Conservation (phyloP, 2,329 filamentous ascomycete species). For the Diatrype stigma region DNA sequence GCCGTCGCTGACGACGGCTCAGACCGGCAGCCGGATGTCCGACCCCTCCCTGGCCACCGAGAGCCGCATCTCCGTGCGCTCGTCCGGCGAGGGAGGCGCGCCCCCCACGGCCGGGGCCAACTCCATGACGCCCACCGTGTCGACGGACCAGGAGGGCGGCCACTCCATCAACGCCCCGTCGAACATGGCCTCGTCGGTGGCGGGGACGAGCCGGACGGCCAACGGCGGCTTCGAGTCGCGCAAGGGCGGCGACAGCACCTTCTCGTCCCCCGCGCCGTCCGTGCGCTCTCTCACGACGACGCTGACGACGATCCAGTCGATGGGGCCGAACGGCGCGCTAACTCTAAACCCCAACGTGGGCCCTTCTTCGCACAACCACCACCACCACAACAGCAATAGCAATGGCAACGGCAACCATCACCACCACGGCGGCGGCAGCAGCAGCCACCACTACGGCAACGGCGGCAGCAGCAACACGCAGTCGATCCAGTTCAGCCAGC, state of each 20-base stretch:
- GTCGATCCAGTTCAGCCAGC: conserved; percentile 60
- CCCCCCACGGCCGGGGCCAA: conserved; percentile 62
- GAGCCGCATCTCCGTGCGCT: conserved; percentile 57
- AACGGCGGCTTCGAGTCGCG: conserved; percentile 63
- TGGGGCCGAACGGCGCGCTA: conserved; percentile 51
- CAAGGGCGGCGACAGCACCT: conserved; percentile 70
- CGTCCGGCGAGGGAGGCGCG: conserved; percentile 54
- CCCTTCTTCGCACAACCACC: conserved; percentile 36
- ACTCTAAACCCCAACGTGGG: conserved; percentile 29
- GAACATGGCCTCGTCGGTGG: conserved; percentile 60
- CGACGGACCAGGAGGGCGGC: conserved; percentile 75
- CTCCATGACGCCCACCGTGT: conserved; percentile 73
- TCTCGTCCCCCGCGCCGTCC: conserved; percentile 78
- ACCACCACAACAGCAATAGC: conserved; percentile 18
- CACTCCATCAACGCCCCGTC: conserved; percentile 73
- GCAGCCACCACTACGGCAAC: conserved; percentile 10
- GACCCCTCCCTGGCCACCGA: conserved; percentile 52
- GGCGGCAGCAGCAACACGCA: conserved; percentile 28
- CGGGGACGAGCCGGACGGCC: conserved; percentile 70
- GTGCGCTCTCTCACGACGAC: conserved; percentile 78
- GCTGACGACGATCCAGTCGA: conserved; percentile 79
- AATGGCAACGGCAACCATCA: conserved; percentile 7
- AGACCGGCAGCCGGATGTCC: conserved; percentile 43
- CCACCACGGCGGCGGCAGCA: background rate
- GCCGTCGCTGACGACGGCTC: conserved; percentile 53